Base-by-base conservation (phyloP, 2,329 filamentous ascomycete genomes). In the Pyrenochaeta sp. region DNA sequence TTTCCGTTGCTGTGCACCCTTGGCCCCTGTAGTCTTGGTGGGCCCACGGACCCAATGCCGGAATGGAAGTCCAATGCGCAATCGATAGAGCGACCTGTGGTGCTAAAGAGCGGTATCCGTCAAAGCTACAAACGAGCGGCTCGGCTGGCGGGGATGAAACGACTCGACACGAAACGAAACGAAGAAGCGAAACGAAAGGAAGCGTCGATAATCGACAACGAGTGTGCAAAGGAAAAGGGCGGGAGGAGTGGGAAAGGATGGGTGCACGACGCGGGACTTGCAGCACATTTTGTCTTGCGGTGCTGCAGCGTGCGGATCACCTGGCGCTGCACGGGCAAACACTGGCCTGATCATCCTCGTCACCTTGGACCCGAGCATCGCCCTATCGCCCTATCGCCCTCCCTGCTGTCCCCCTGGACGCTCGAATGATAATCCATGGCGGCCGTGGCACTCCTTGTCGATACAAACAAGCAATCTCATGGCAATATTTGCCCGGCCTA, bases 251-350 rank as follows among this genome's bases (percentile, higher is more conserved):
- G 64, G 56, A 48, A 52, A 47, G 58, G 56, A 46, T 51, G 61
- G 58, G 61, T 62, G 66, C 59, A 64, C 56, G 54, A 43, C 58
- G 58, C 32, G 32, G 28, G 28, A 30, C 28, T 30, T 30, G 28
- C 28, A 30, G 32, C 51, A 65, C 64, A 62, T 70, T 69, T 66
- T 63, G 58, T 65, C 65, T 54, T 65, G 61, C 55, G 59, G 42
- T 53, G 42, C 40, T 59, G 60, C 56, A 54, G 56, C 37, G 52
- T 58, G 70, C 64, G 72, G 68, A 72, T 74, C 71, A 69, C 56
- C 67, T 63, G 65, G 55, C 44, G 19, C 25, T 52, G 64, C 66
- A 64, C 58, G 61, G 62, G 60, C 69, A 67, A 66, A 65, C 6
- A 7, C 37, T 6, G 5, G 6, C 37, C 37, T n/a, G 37, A 15